These are phyloP conservation scores for Geosmithia putterillii DNA, from an alignment of 2,329 filamentous ascomycete genomes.

Conservation along the genomic window DNA sequence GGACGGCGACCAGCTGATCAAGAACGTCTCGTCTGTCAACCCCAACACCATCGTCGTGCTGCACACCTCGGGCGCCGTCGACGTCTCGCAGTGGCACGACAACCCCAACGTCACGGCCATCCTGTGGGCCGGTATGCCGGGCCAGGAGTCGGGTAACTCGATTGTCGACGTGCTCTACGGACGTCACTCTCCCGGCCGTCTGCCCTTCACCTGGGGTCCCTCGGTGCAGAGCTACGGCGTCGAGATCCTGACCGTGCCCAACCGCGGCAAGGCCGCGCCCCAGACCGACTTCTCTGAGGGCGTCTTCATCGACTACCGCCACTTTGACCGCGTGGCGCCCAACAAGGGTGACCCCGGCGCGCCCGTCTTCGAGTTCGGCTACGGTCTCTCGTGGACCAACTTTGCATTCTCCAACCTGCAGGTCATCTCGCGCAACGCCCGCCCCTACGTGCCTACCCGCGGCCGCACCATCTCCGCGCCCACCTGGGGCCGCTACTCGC, in stretches of 20 bases:
- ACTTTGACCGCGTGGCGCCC: constrained; percentile 51
- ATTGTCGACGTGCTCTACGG: constrained; percentile 79
- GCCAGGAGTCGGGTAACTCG: constrained; percentile 72
- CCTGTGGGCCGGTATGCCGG: constrained; percentile 69
- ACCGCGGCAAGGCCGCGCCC: constrained; percentile 52
- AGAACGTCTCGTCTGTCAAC: constrained; percentile 64
- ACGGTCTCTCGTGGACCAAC: constrained; percentile 68
- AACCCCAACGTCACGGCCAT: constrained; percentile 75
- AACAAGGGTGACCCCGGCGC: constrained; percentile 22
- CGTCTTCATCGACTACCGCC: constrained; percentile 58
- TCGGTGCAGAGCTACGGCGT: constrained; percentile 56
- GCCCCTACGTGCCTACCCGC: constrained; percentile 43
- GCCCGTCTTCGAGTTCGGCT: constrained; percentile 72
- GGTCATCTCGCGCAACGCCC: constrained; percentile 35
- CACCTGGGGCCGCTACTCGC: constrained; percentile 51
- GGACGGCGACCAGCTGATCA: constrained; percentile 67
- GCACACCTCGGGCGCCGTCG: constrained; percentile 70
- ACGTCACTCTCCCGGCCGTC: constrained; percentile 63
- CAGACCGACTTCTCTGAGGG: constrained; percentile 68
- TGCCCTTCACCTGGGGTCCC: constrained; percentile 69
- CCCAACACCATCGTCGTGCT: constrained; percentile 89
- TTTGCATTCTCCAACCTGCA: constrained; percentile 62
- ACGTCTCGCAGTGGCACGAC: constrained; percentile 63
- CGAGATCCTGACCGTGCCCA: constrained; percentile 54
- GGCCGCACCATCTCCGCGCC: constrained; percentile 54